Base-by-base conservation (phyloP, 208 protist genomes). In the Leptomonas seymouri region DNA sequence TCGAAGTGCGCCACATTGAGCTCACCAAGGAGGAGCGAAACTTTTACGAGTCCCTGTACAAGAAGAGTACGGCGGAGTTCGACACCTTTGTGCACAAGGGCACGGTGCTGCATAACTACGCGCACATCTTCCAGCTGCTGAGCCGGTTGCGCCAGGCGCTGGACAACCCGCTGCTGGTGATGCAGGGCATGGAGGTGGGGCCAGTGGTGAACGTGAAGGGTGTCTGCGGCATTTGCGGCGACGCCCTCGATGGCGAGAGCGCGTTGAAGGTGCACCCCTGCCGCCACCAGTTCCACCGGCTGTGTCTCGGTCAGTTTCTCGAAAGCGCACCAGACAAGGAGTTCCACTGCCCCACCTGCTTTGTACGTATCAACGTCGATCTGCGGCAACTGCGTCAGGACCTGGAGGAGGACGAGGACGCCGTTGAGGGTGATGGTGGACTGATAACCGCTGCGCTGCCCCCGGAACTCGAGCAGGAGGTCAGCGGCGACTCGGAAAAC, bases 41-140 rank as follows among this genome's bases (percentile, higher is more conserved):
- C 74, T 97, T 97, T 56, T 97, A 97, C 72, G 91, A 97, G 61
- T 90, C 90, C 0, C 78, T 97, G 23, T 97, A 97, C 87, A 96
- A 97, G 79, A 92, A 86, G 73, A 93, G 87, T 57, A 90, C 91
- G 64, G 76, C 89, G 3, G 74, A 93, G 59, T 98, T 97, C 72
- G 90, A 98, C 67, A 94, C 85, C 16, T 98, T 97, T 77, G 88
- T 98, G 21, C 51, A 77, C 51, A 95, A 94, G 67, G 91, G 91
- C 44, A 97, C 91, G 11, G 80, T 98, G 50, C 76, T 98, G 48
- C 91, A 98, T 82, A 98, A 98, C 81, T 98, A 98, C 77, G 93
- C 94, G 34, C 91, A 98, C 71, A 97, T 98, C 75, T 97, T 98
- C 80, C 93, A 97, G 73, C 76, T 98, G 41, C 81, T 98, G 41